Evolutionary conservation across 1,284 basidiomycete genomes (phyloP), one percentile per base, ranked within the genome.

Genomic region (Puccinia hordei): DNA sequence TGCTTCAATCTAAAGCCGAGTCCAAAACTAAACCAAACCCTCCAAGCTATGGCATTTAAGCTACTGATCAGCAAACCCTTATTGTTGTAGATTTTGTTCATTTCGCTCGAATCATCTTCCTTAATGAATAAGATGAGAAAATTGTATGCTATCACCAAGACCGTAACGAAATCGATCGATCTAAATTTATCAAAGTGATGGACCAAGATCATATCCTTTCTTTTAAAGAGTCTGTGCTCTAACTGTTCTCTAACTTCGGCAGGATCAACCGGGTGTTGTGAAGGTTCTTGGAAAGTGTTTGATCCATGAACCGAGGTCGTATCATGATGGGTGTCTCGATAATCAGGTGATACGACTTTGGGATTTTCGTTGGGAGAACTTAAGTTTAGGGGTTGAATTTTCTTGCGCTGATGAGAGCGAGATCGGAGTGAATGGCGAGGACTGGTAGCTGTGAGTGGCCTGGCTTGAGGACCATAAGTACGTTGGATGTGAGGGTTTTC

Each of bases 41-140:
- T 91, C 96, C 97, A 99, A 0, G 87, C 85, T 22, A 95, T 87
- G 0, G 95, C 93, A 83, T 99, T 95, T 0, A 89, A 85, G 93
- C 94, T 85, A 95, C 90, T 49, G 94, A 86, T 89, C 81, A 30
- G 79, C 77, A 41, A 83, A 81, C 1, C 71, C 15, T 30, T 73
- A 46, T 66, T 46, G 41, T 66, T 44, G 15, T 66, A 46, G 9
- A 51, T 51, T 19, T 35, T 71, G 33, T 35, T 59, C 9, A 5
- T 27, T 22, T 27, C 9, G 8, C 5, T 38, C 33, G 38, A 3
- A 86, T 84, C 24, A 86, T 83, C 17, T 89, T 86, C 83, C 3
- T 89, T 88, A 8, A 89, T 83, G 80, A 88, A 85, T 24, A 88
- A 87, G 19, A 88, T 87, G 4, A 88, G 81, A 63, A 88, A 82